phyloP scores from a whole-genome alignment of 179 eudicot species.

The Heliamphora pulchella region DNA sequence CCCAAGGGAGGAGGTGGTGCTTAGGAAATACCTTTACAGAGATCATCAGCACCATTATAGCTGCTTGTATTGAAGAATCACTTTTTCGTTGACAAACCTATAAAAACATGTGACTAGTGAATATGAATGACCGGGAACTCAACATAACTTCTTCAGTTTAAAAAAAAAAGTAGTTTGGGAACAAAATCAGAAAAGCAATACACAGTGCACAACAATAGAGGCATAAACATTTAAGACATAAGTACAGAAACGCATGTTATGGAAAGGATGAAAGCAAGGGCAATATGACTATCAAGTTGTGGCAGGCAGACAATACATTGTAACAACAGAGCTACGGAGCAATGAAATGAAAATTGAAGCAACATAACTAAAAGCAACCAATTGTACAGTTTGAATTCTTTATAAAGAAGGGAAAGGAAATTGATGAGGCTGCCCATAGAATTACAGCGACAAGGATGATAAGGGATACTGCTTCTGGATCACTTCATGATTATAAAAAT shows the following conservation, averaged over 20 bases:
- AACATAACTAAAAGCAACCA: conserved; percentile 5
- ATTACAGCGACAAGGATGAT: not conserved
- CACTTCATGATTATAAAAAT: not conserved
- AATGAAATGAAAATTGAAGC: not conserved
- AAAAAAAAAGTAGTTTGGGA: not conserved
- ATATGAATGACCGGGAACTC: not conserved
- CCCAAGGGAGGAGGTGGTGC: not conserved
- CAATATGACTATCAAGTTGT: not conserved
- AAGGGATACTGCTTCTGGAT: not conserved
- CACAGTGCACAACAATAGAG: not conserved
- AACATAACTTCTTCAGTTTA: not conserved
- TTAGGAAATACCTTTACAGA: conserved; percentile 56
- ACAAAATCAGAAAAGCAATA: not conserved
- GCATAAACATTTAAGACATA: not conserved
- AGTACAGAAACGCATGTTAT: not conserved
- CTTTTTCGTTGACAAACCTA: conserved; percentile 50
- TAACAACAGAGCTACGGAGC: not conserved
- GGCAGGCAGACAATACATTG: not conserved
- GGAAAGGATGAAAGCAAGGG: not conserved
- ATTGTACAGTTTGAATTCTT: not conserved
- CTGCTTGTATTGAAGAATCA: conserved; percentile 40
- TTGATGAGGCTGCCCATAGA: not conserved
- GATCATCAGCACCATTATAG: conserved; percentile 71
- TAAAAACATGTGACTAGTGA: not conserved
- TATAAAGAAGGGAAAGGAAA: not conserved